Conservation (phyloP, 345 rosid species). For the Psidium friedrichsthalianum region DNA sequence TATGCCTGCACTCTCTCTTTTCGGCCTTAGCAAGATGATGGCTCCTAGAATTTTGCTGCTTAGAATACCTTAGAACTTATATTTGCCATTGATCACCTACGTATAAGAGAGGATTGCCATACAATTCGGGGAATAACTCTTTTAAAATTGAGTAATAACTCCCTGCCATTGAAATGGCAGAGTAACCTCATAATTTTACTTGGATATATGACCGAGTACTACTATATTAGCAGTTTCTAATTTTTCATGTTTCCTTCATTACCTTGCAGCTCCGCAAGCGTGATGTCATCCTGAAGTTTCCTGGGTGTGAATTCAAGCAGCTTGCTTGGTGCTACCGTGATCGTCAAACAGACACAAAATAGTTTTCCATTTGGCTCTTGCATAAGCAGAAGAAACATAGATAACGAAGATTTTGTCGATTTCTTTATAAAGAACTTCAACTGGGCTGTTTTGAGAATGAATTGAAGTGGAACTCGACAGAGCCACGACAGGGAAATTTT, state of each 20-base stretch:
- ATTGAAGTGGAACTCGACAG: conserved; percentile 97
- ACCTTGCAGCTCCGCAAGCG: conserved; percentile 68
- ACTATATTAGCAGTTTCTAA: not conserved
- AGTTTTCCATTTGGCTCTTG: conserved; percentile 84
- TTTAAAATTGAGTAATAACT: not conserved
- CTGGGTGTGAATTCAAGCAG: conserved; percentile 36
- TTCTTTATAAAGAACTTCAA: conserved; percentile 69
- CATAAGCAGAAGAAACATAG: conserved; percentile 64
- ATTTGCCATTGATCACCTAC: not conserved
- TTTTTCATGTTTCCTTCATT: not conserved
- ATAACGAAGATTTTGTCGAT: conserved; percentile 76
- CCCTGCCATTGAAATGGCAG: not conserved
- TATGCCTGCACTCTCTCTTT: not conserved
- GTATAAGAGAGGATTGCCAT: not conserved
- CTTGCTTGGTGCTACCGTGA: conserved; percentile 37
- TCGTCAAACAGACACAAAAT: conserved; percentile 47
- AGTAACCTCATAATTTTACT: not conserved
- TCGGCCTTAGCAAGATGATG: not conserved
- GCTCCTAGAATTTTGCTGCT: not conserved
- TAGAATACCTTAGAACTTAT: not conserved
- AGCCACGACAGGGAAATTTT: conserved; percentile 58
- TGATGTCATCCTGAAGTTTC: conserved; percentile 52
- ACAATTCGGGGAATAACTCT: not conserved
- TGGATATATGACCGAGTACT: not conserved
- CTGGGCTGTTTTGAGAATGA: conserved; percentile 97